Base-by-base conservation (phyloP, 2,329 filamentous ascomycete species). In the Basipetospora sp. region DNA sequence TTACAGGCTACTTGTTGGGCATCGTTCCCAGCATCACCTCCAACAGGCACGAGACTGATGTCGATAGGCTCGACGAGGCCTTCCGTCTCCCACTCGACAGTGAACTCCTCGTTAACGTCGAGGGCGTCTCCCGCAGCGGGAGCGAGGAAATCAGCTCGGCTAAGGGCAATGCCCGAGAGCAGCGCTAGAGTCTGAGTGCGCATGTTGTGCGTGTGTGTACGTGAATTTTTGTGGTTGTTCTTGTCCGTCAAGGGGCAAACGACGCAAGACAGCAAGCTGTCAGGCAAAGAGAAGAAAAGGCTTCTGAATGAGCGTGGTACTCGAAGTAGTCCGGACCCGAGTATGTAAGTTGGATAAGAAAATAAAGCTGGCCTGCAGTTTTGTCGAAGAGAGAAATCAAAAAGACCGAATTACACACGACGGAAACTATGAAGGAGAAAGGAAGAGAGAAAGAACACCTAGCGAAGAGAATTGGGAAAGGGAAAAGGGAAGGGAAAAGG, bases 361-460 rank as follows among this genome's bases (percentile, higher is more conserved):
- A 27, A 29, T 26, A 18, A 37, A 34, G 27, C 33, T 40, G 38
- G n/a, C 38, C 32, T 16, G 38, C 38, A 40, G 38, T 40, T 18
- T 25, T 25, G 26, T 30, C 13, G 35, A 22, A 30, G 14, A 37
- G 19, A 31, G 13, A 11, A 18, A 22, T 17, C 18, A n/a, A 35
- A 35, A 34, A 13, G 16, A 27, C 20, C 10, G 3, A 30, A 20
- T 20, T 11, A 11, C 19, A 33, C 17, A 34, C 35, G 19, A 27
- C 33, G 17, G n/a, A 33, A n/a, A 30, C n/a, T 27, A n/a, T 11
- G 29, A 25, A 33, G 17, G 26, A 17, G 30, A 16, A 19, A 25
- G 26, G 19, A 30, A 26, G 14, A 22, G 27, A 35, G n/a, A 31
- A 41, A 20, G n/a, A n/a, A n/a, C n/a, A n/a, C n/a, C n/a, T n/a